Evolutionary conservation across 1,284 basidiomycete genomes (phyloP), one percentile per base, ranked within the genome.

Genomic region (Melanopsichium pennsylvanicum): DNA sequence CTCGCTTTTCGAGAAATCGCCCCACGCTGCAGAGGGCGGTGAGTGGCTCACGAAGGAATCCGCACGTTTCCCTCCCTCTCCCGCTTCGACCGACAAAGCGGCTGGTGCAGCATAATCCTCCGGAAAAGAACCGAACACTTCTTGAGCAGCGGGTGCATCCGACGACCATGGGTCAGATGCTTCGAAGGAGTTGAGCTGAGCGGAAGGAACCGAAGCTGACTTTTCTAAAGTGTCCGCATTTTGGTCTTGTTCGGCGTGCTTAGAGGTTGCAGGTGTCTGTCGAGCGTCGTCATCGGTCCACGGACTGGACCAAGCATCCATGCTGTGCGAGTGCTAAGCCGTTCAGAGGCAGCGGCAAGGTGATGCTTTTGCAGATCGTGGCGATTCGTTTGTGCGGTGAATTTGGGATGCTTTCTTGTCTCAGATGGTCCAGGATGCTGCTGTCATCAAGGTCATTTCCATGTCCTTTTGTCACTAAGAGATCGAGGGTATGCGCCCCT

Each of bases 271-370:
- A 2, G 48, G 37, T 5, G 12, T 21, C 16, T 33, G 25, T 12
- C 18, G 47, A 7, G 23, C 36, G 25, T 22, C 34, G 19, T 67
- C 63, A 43, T 67, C 57, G 33, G 40, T 48, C 63, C 63, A 67
- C 16, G 63, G 63, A 38, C 63, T 67, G 15, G 63, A 60, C 63
- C 63, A 67, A n/a, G 63, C 56, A 35, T 67, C 63, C 63, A 67
- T 67, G 11, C 12, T 48, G 49, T 23, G 29, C 27, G 27, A 29
- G 27, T 29, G 27, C 13, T 7, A 7, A 8, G 27, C 27, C 13
- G 7, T 13, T 13, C 7, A 7, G 27, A 7, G 8, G 13, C 8
- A 29, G 27, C 27, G 7, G 27, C 27, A 8, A 8, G 27, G 27
- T 13, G 27, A 29, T 29, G 27, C 7, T 13, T 7, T 29, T 29